These are phyloP conservation scores for Chrysanthemum lavandulifolium DNA, from an alignment of 129 eudicot species.

Conservation along the genomic window DNA sequence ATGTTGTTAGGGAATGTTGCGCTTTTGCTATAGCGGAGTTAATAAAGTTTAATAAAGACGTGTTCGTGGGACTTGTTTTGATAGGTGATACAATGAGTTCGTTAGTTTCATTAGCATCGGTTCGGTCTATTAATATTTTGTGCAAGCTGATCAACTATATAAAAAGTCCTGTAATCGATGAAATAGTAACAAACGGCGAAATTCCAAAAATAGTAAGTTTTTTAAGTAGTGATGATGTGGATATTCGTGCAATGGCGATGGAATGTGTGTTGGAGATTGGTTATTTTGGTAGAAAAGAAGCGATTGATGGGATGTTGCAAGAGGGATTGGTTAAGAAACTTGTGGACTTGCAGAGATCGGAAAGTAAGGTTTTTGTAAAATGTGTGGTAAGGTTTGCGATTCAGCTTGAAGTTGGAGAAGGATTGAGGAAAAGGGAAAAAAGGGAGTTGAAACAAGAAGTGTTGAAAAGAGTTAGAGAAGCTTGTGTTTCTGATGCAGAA, in stretches of 20 bases:
- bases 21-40: constrained; percentile 51
- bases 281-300: constrained; percentile 79
- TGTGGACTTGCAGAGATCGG: constrained; percentile 70
- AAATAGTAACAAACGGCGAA: constrained; percentile 51
- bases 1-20: constrained; percentile 46
- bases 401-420: constrained; percentile 89
- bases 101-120: constrained; percentile 42
- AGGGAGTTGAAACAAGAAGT: constrained; percentile 67
- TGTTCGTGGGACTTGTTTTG: constrained; percentile 67
- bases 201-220: constrained; percentile 43
- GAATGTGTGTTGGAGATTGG: constrained; percentile 77
- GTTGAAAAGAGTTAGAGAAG: constrained; percentile 54
- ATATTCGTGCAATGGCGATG: constrained; percentile 39
- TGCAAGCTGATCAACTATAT: constrained; percentile 53
- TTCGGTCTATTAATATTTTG: constrained; percentile 37
- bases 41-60: constrained; percentile 71
- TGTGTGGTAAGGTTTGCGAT: constrained; percentile 84
- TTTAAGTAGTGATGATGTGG: constrained; percentile 30
- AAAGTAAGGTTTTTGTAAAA: constrained; percentile 54
- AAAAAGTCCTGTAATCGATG: constrained; percentile 78
- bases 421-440: constrained; percentile 77
- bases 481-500: constrained; percentile 60
- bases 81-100: constrained; percentile 49
- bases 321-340: constrained; percentile 52
- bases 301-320: constrained; percentile 68